These are phyloP conservation scores for Veloboletus limbatus DNA, from an alignment of 1,284 basidiomycete genomes.

Conservation along the genomic window DNA sequence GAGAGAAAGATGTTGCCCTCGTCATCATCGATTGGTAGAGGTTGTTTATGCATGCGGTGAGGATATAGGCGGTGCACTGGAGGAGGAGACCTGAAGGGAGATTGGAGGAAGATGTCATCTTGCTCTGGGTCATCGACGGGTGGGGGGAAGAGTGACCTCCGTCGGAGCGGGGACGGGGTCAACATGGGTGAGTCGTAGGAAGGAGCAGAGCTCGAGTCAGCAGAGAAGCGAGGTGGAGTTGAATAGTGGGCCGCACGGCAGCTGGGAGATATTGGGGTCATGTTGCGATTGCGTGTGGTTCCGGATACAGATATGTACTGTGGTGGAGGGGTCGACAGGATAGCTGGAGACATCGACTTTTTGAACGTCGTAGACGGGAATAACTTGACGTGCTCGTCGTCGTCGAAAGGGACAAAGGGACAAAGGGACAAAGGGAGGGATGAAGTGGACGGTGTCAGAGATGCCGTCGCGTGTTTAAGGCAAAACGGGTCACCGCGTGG, in stretches of 20 bases:
- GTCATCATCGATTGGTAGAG: conserved; percentile 53
- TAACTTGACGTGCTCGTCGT: conserved; percentile 21
- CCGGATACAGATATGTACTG: conserved; percentile 37
- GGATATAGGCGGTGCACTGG: conserved; percentile 37
- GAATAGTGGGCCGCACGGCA: conserved; percentile 42
- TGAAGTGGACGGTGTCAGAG: conserved; percentile 1
- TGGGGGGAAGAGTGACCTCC: conserved; percentile 37
- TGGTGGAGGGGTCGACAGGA: conserved; percentile 37
- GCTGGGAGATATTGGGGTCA: conserved; percentile 48
- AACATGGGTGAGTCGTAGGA: conserved; percentile 54
- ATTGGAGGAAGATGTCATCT: conserved; percentile 54
- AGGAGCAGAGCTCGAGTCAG: conserved; percentile 28
- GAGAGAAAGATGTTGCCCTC: conserved; percentile 56
- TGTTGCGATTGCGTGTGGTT: conserved; percentile 39
- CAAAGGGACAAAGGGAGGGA: conserved; percentile 7
- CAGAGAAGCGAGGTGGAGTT: conserved; percentile 35
- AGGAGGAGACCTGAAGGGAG: conserved; percentile 49
- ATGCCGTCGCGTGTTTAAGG: conserved; percentile 30
- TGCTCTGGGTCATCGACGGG: conserved; percentile 36
- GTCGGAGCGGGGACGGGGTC: conserved; percentile 59
- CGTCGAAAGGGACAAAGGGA: conserved; percentile 20
- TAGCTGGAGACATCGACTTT: conserved; percentile 33
- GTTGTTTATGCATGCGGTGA: conserved; percentile 38
- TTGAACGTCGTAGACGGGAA: conserved; percentile 13
- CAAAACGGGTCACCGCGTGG: conserved; percentile 28